Base-by-base conservation (phyloP, 2,329 filamentous ascomycete genomes). In the Waltergamsia citrina region DNA sequence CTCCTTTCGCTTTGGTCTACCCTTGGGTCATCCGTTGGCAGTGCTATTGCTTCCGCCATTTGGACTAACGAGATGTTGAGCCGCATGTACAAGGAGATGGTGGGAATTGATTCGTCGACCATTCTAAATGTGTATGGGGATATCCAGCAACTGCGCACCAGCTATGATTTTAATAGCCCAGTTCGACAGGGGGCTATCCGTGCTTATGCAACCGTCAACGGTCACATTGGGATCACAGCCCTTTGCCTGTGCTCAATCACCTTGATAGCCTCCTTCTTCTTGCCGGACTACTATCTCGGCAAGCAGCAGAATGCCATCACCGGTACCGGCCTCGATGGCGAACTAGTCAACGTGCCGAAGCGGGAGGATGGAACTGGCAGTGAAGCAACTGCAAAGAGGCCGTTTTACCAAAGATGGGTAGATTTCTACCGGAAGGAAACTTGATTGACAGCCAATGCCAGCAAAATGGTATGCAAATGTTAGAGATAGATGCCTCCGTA, bases 211-310 rank as follows among this genome's bases (percentile, higher is more conserved):
- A 34, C 40, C 11, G 46, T 52, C 21, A 57, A 60, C 33, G 58
- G 58, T 0, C 51, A 54, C 24, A 60, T 63, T 11, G 46, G 50
- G 19, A 50, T 52, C 7, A 39, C 47, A 2, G 41, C 57, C 6
- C 37, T 60, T 16, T 37, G 41, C 4, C 39, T 63, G 12, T 44
- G 54, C 19, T 36, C 32, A 12, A 35, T 63, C 1, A 49, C 59
- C 2, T 28, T 59, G 0, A 32, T 61, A 19, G 56, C 54, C 4
- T 44, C 56, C 2, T 44, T 63, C 16, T 60, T 58, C 41, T 61
- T 62, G 58, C 58, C 60, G 29, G 51, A 63, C 46, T 64, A 40
- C 42, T 57, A 54, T 32, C 44, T 56, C 2, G 56, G 53, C 38
- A 50, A 52, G 41, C 47, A 53, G 36, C 53, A 56, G 41, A 54